Evolutionary conservation across 257 asterid species (phyloP).

Genomic region (Fraxinus pennsylvanica): DNA sequence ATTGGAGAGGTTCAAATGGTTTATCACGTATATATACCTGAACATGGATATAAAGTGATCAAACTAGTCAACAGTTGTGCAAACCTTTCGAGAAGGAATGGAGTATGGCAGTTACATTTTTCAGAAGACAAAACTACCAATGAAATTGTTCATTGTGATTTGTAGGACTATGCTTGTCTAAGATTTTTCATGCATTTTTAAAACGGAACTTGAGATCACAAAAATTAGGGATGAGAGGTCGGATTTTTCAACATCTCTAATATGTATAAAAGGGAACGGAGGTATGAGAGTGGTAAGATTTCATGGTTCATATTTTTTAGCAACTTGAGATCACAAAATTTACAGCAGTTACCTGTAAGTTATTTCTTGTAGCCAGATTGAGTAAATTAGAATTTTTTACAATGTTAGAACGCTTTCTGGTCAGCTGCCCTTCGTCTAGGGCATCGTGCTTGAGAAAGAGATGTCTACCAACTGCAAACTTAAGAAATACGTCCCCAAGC

Average conservation of each 20-base stretch:
- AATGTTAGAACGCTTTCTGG: slow-evolving; percentile 78
- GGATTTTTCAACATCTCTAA: background rate
- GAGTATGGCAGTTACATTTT: background rate
- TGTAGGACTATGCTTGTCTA: background rate
- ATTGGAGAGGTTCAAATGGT: slow-evolving; percentile 67
- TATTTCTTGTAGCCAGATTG: slow-evolving; percentile 59
- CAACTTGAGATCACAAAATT: background rate
- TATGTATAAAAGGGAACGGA: background rate
- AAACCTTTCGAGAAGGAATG: background rate
- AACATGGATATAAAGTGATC: slow-evolving; percentile 6
- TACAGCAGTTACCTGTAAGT: slow-evolving; percentile 68
- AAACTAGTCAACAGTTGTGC: slow-evolving; percentile 1
- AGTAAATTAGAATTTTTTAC: slow-evolving; percentile 77
- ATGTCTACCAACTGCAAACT: slow-evolving; percentile 89
- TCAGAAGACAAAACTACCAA: background rate
- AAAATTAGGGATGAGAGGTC: background rate
- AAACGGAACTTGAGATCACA: background rate
- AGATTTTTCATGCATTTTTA: background rate
- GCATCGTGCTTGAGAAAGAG: slow-evolving; percentile 70
- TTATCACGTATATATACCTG: slow-evolving; percentile 94
- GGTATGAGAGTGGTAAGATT: background rate
- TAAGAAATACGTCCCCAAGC: slow-evolving; percentile 98
- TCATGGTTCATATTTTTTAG: background rate
- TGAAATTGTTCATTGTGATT: background rate
- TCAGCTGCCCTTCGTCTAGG: slow-evolving; percentile 92